These are phyloP conservation scores for Hypoxylon subgilvum DNA, from an alignment of 495 filamentous ascomycete species.

Conservation along the genomic window DNA sequence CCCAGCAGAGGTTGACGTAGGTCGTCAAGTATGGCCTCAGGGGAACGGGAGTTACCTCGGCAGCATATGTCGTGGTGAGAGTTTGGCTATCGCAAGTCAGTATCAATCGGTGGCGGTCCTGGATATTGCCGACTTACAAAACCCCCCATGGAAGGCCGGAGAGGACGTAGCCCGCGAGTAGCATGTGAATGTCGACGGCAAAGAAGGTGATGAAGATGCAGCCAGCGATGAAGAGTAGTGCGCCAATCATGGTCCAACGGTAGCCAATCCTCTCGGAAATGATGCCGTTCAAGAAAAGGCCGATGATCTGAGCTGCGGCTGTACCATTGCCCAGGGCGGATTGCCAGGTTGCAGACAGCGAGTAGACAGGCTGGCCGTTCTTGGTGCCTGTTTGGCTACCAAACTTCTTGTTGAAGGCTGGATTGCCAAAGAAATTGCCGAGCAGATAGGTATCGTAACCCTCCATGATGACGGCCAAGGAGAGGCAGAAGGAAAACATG, in stretches of 20 bases:
- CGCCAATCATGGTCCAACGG: constrained; percentile 45
- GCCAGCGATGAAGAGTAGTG: constrained; percentile 51
- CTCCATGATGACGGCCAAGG: constrained; percentile 62
- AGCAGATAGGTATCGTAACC: constrained; percentile 58
- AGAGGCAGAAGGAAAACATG: constrained; percentile 58
- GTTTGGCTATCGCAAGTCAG: no score
- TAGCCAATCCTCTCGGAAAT: constrained; percentile 45
- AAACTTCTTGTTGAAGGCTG: constrained; percentile 44
- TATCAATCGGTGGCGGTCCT: no score
- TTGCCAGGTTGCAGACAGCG: constrained; percentile 48
- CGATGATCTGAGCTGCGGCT: constrained; percentile 47
- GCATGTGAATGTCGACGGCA: constrained; percentile 62
- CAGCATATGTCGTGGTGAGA: constrained; percentile 71
- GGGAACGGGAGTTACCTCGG: constrained; percentile 68
- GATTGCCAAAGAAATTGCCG: constrained; percentile 44
- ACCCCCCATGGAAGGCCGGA: constrained; percentile 71
- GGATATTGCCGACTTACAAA: no score
- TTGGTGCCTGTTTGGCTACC: constrained; percentile 32
- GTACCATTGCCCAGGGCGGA: constrained; percentile 47
- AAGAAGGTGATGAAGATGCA: constrained; percentile 66
- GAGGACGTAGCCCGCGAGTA: constrained; percentile 70
- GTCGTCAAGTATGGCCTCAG: constrained; percentile 71
- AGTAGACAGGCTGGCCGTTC: constrained; percentile 39
- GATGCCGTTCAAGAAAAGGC: constrained; percentile 44
- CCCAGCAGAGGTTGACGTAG: constrained; percentile 77